These are phyloP conservation scores for Artemisia annua DNA, from an alignment of 129 eudicot genomes.

Conservation along the genomic window DNA sequence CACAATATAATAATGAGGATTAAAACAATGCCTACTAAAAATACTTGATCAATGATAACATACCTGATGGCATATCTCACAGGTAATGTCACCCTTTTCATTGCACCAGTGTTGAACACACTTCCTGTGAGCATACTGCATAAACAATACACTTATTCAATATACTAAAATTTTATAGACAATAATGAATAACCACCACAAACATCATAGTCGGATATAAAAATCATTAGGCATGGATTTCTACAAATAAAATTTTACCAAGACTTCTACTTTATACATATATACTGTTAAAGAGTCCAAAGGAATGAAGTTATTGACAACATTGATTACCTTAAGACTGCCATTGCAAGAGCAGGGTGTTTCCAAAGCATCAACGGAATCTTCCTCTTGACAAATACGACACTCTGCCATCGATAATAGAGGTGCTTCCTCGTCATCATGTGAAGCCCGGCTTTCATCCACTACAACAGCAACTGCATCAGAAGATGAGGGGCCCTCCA, in stretches of 20 bases:
- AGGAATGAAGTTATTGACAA: not conserved
- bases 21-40: not conserved
- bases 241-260: too few relatives aligned
- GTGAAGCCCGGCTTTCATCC: slow-evolving; percentile 41
- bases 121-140: slow-evolving; percentile 48
- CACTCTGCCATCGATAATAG: slow-evolving; percentile 50
- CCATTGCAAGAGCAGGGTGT: slow-evolving; percentile 47
- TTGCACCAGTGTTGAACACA: slow-evolving; percentile 47
- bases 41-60: not conserved
- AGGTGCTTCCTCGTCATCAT: slow-evolving; percentile 71
- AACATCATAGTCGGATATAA: not conserved
- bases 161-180: not conserved
- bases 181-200: not conserved
- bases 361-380: slow-evolving; percentile 37
- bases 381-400: slow-evolving; percentile 47
- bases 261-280: too few relatives aligned
- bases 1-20: not conserved
- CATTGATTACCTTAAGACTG: slow-evolving; percentile 31
- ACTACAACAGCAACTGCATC: slow-evolving; percentile 25
- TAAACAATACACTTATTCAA: not conserved
- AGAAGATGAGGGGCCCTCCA: slow-evolving; percentile 52
- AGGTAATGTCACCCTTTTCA: slow-evolving; percentile 40
- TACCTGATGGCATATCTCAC: slow-evolving; percentile 51
- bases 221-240: too few relatives aligned
- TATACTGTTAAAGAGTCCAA: not conserved